These are phyloP conservation scores for Polyporus tsugae DNA, from an alignment of 1,284 basidiomycete species.

Conservation along the genomic window DNA sequence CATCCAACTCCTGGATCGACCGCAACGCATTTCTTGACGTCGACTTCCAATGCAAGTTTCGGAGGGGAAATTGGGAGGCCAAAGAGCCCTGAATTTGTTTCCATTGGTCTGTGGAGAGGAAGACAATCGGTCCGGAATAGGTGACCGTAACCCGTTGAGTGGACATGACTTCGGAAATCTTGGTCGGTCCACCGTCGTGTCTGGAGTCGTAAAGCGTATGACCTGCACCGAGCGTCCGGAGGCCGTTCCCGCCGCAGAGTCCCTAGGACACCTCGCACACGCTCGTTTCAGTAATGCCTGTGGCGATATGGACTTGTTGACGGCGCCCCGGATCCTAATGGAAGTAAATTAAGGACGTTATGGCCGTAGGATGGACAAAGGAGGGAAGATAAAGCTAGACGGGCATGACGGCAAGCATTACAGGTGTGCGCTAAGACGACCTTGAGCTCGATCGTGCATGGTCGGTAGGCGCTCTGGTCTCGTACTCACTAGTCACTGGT, in stretches of 20 bases:
- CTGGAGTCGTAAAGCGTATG: not conserved
- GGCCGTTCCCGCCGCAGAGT: not conserved
- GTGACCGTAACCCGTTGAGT: constrained; percentile 63
- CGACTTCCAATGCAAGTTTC: constrained; percentile 92
- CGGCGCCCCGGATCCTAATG: not conserved
- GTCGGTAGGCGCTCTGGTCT: too few species aligned
- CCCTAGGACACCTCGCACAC: constrained; percentile 1
- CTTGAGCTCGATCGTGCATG: too few species aligned
- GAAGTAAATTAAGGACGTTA: not conserved
- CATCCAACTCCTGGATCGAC: constrained; percentile 88
- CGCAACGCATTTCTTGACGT: constrained; percentile 71
- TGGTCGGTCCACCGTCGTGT: not conserved
- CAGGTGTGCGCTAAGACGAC: too few species aligned
- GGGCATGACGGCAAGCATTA: not conserved
- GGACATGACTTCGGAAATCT: constrained; percentile 37
- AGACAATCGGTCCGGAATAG: constrained; percentile 68
- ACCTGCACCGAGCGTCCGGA: constrained; percentile 5
- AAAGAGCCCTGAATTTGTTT: constrained; percentile 73
- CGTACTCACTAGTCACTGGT: too few species aligned
- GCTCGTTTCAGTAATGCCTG: not conserved
- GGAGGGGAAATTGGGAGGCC: constrained; percentile 80
- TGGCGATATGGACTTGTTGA: not conserved
- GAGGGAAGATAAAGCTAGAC: not conserved
- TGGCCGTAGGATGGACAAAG: not conserved
- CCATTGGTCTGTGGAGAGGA: constrained; percentile 75